Percentiles rank a stretch among this genome's conserved stretches.
Conservation (phyloP, 1,284 basidiomycete species). For the Wallemia ichthyophaga region DNA sequence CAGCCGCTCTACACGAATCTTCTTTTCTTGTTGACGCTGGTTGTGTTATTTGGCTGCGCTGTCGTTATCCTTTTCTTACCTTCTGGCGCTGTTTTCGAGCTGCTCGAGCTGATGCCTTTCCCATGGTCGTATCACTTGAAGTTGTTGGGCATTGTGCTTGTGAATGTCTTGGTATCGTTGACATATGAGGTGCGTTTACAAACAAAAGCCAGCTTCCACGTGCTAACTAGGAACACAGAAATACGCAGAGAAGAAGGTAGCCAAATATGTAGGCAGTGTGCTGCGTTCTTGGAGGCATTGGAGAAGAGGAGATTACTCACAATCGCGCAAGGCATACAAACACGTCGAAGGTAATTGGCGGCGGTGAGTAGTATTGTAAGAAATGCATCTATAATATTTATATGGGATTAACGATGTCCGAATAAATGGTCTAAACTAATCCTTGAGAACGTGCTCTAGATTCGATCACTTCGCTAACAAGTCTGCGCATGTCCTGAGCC, state of each 20-base stretch:
- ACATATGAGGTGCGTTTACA: constrained; percentile 29
- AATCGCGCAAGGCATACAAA: neutral
- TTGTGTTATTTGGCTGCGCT: constrained; percentile 8
- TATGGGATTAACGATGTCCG: neutral
- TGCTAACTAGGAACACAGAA: neutral
- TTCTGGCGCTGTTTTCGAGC: constrained; percentile 11
- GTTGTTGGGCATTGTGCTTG: constrained; percentile 34
- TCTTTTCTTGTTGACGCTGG: constrained; percentile 11
- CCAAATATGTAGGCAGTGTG: constrained; percentile 6
- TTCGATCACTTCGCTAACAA: constrained; percentile 33
- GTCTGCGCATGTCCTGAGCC: constrained; percentile 32
- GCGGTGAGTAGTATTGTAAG: neutral
- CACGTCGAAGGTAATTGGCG: constrained; percentile 5
- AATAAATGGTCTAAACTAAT: neutral
- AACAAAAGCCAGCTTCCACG: neutral
- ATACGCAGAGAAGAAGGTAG: constrained; percentile 6
- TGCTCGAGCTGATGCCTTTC: constrained; percentile 43
- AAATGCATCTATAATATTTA: neutral
- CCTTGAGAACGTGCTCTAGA: constrained; percentile 6
- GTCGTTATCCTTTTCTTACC: constrained; percentile 11
- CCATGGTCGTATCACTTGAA: constrained; percentile 36
- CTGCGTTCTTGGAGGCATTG: constrained; percentile 6
- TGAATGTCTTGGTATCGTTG: constrained; percentile 45
- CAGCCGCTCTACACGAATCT: constrained; percentile 75
- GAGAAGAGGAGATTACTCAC: neutral